phyloP scores from a whole-genome alignment of 2,329 filamentous ascomycete genomes.

The Neonectria coccinea region DNA sequence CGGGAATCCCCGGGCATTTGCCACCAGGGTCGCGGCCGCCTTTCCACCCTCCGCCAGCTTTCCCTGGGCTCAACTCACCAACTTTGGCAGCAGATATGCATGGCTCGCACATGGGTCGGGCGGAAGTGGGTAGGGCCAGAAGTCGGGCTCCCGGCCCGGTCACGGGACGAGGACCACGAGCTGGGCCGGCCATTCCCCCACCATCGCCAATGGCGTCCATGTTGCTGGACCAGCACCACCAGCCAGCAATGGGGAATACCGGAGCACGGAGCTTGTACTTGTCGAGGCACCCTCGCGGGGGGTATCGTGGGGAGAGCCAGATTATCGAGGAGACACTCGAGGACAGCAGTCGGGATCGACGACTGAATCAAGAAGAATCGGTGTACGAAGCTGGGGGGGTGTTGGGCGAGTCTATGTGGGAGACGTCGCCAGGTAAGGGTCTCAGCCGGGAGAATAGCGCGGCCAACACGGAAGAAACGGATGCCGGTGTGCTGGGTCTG shows the following conservation, averaged over 20 bases:
- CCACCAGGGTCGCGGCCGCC: constrained; percentile 64
- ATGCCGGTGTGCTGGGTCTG: constrained; percentile 67
- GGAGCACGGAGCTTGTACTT: constrained; percentile 61
- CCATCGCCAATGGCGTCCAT: constrained; percentile 78
- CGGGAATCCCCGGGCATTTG: constrained; percentile 71
- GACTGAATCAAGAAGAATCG: constrained; percentile 64
- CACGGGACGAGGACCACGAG: constrained; percentile 44
- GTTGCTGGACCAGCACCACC: constrained; percentile 80
- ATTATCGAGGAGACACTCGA: constrained; percentile 69
- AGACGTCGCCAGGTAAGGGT: constrained; percentile 65
- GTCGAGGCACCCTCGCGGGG: constrained; percentile 58
- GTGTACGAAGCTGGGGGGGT: constrained; percentile 63
- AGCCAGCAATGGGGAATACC: constrained; percentile 66
- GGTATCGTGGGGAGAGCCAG: constrained; percentile 60
- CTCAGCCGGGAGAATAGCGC: constrained; percentile 66
- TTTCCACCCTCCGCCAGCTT: constrained; percentile 81
- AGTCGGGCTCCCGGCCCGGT: constrained; percentile 54
- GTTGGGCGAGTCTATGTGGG: constrained; percentile 71
- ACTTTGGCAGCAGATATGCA: constrained; percentile 68
- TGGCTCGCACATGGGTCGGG: constrained; percentile 58
- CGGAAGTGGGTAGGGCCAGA: constrained; percentile 58
- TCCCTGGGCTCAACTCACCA: constrained; percentile 77
- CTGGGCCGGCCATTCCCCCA: constrained; percentile 58
- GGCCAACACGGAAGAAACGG: constrained; percentile 58
- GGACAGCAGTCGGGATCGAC: constrained; percentile 55